Evolutionary conservation across 2,329 filamentous ascomycete species (phyloP), one percentile per base, ranked within the genome.

Genomic region (Hymenoscyphus albidus): DNA sequence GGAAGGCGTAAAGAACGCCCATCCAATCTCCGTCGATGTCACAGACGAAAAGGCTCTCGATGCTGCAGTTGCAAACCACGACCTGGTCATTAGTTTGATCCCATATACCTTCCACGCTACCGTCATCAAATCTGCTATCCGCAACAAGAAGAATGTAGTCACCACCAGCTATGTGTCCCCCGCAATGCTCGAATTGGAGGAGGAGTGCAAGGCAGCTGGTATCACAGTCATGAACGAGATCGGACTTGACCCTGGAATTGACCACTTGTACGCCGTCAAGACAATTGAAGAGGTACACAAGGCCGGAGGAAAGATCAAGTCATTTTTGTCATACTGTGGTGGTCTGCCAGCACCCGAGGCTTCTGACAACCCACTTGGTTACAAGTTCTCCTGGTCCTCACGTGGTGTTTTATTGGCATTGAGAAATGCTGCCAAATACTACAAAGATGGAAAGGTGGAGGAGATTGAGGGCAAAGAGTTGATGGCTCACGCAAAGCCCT

Each of bases 181-280:
- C 3, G 91, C 92, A 70, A 97, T 97, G 93, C 79, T 89, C 80
- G 94, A 93, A 81, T 87, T 98, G 60, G 90, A 97, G 74, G 82
- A 88, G 73, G 82, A 89, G 72, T 87, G 85, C 77, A 96, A 97
- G 84, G 90, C 89, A 68, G 94, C 94, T 18, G 93, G 93, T 67
- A 97, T 97, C 76, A 96, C 92, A 12, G 93, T 97, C 76, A 93
- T 97, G 90, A 97, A 98, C 80, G 94, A 98, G 85, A 96, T 96
- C 75, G 92, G 92, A 68, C 75, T 90, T 66, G 88, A 90, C 77
- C 88, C 88, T 35, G 88, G 88, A 75, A 86, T 92, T 70, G 89
- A 92, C 70, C 81, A 83, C 72, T 74, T 89, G 64, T 90, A 94
- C 76, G 93, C 93, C 58, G 86, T 97, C 77, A 91, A 94, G 82